Percentiles rank a stretch among this genome's conserved stretches.
Conservation (phyloP, 2,329 filamentous ascomycete genomes). For the Colletotrichum endophyticum region DNA sequence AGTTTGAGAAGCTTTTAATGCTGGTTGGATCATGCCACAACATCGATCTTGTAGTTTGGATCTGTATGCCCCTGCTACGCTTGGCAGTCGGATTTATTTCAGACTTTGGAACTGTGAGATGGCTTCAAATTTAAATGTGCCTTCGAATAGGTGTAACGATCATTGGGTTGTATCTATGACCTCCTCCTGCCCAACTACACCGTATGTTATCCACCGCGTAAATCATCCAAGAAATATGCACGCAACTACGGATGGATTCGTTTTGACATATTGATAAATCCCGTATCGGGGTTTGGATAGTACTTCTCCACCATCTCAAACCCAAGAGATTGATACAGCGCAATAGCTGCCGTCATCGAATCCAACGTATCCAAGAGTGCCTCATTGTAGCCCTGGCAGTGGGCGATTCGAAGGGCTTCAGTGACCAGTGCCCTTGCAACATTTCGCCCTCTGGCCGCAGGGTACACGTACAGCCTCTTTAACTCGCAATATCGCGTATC, state of each 20-base stretch:
- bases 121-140: no score
- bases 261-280: background rate
- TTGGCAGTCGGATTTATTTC: no score
- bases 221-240: no score
- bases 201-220: no score
- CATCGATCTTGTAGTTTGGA: no score
- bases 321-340: slow-evolving; percentile 28
- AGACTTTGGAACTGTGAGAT: no score
- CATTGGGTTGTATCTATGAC: no score
- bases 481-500: slow-evolving; percentile 26
- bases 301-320: slow-evolving; percentile 25
- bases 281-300: background rate
- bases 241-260: background rate
- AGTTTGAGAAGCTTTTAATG: no score
- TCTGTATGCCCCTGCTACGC: no score
- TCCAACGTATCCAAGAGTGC: slow-evolving; percentile 28
- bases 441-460: slow-evolving; percentile 26
- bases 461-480: slow-evolving; percentile 31
- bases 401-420: slow-evolving; percentile 20
- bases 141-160: no score
- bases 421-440: slow-evolving; percentile 25
- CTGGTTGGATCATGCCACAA: no score
- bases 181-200: no score
- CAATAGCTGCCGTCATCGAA: slow-evolving; percentile 27
- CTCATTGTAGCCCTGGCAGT: slow-evolving; percentile 24